These are phyloP conservation scores for Pisolithus thermaeus DNA, from an alignment of 1,284 basidiomycete genomes.

Conservation along the genomic window DNA sequence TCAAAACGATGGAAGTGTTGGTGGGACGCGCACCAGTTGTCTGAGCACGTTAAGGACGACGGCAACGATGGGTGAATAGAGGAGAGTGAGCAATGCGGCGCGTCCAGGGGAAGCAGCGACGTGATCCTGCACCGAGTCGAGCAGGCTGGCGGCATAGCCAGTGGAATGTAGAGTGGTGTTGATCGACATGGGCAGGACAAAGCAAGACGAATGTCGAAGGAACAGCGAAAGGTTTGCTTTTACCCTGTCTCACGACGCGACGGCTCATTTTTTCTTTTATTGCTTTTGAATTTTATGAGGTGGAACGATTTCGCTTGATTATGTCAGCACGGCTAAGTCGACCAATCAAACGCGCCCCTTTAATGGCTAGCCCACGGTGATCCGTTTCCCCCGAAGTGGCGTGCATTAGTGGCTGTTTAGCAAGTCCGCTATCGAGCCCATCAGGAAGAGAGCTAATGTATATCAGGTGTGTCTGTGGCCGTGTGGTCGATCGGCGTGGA, in stretches of 20 bases:
- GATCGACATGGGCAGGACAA: slow-evolving; percentile 17
- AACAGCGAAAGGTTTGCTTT: too few relatives aligned
- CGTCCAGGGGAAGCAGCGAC: slow-evolving; percentile 20
- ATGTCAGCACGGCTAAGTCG: background rate
- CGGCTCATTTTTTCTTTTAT: too few relatives aligned
- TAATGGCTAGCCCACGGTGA: too few relatives aligned
- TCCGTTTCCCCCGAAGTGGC: too few relatives aligned
- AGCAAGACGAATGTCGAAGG: background rate
- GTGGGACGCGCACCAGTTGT: slow-evolving; percentile 46
- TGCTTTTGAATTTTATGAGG: background rate
- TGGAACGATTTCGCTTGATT: background rate
- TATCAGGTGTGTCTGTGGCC: background rate
- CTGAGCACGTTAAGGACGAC: slow-evolving; percentile 55
- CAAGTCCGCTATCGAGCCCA: background rate
- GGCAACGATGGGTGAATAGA: slow-evolving; percentile 37
- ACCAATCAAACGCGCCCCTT: too few relatives aligned
- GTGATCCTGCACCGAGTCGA: slow-evolving; percentile 18
- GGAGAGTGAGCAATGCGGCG: slow-evolving; percentile 14
- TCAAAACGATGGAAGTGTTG: background rate
- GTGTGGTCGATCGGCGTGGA: too few relatives aligned
- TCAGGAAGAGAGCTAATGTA: background rate
- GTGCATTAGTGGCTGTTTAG: too few relatives aligned
- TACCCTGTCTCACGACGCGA: too few relatives aligned
- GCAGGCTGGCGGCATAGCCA: slow-evolving; percentile 20
- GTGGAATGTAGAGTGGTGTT: slow-evolving; percentile 15